Conservation (phyloP, 31 red algal genomes). For the Odonthalia washingtoniensis region DNA sequence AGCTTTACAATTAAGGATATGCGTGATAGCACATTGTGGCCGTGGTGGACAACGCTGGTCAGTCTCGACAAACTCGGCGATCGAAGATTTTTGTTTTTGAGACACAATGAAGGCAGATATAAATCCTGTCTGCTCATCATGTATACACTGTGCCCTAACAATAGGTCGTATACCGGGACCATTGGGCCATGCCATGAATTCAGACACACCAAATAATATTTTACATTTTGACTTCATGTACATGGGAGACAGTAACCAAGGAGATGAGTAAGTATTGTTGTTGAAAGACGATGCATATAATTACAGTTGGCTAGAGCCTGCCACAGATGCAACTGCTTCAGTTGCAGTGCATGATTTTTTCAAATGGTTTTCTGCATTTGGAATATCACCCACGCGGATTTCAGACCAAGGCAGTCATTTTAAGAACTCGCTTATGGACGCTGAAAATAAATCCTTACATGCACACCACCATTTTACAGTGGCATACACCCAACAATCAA, state of each 20-base stretch:
- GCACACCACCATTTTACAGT: conserved; percentile 42
- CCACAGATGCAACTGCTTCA: neutral
- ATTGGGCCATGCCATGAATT: conserved; percentile 4
- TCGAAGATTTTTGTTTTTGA: neutral
- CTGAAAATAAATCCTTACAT: neutral
- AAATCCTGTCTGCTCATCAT: too few species aligned
- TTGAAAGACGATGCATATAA: conserved; percentile 35
- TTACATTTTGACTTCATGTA: conserved; percentile 51
- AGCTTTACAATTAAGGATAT: too few species aligned
- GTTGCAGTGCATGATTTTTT: conserved; percentile 21
- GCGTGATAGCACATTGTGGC: conserved; percentile 22
- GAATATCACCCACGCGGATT: neutral
- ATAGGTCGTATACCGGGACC: too few species aligned
- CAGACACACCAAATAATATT: conserved; percentile 29
- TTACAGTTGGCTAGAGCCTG: conserved; percentile 30
- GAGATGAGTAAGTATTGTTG: conserved; percentile 23
- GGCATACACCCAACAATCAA: conserved; percentile 22
- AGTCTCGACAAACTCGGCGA: neutral
- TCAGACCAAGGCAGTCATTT: conserved; percentile 40
- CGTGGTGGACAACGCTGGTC: conserved; percentile 2
- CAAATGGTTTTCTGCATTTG: conserved; percentile 42
- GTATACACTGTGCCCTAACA: too few species aligned
- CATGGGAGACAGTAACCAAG: conserved; percentile 1
- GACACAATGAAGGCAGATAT: neutral
- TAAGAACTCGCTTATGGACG: conserved; percentile 26